Evolutionary conservation across 116 monocot species (phyloP), one percentile per base, ranked within the genome.

Genomic region (Cymodocea nodosa): DNA sequence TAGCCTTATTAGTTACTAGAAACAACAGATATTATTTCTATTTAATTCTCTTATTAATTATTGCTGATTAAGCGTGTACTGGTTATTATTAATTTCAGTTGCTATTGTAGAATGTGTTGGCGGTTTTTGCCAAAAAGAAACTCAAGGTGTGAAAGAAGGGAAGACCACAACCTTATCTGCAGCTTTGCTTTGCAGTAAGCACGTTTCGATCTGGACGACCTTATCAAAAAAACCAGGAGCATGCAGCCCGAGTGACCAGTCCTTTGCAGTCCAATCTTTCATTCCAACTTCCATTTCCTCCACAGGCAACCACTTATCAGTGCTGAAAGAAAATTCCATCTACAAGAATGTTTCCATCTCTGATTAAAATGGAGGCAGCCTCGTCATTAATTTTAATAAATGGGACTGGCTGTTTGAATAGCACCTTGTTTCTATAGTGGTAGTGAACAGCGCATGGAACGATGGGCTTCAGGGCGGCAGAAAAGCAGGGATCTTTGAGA

Each of bases 321-420:
- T 62, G 68, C 95, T 81, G 79, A 95, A 95, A 40, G 95, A 95
- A 71, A 95, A 90, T 69, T 95, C 95, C 95, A 95, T 95, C 91
- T 87, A 62, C 36, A 71, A 64, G 12, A 11, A 64, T 11, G 22
- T 30, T 30, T 30, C 30, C 30, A 3, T 30, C 30, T 30, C 30
- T 30, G 30, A 30, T 30, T 30, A 50, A n/a, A 54, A 54, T 5
- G 54, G 54, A 16, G 18, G 16, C 16, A 54, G 6, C 54, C 30
- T 30, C 30, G 3, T 30, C 30, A 30, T 30, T 30, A 30, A 30
- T 30, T 30, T 30, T 30, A 30, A 30, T 30, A 30, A 30, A 30
- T 30, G 3, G 30, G 30, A 30, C 30, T 3, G 3, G 30, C 30
- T 30, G 30, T 30, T 1, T 30, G 30, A 30, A 30, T 30, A 30